A percentile compares a stretch with the other conserved stretches of the same genome.
These are phyloP conservation scores for Talaromyces sp. DNA, from an alignment of 2,329 filamentous ascomycete species.

Conservation along the genomic window DNA sequence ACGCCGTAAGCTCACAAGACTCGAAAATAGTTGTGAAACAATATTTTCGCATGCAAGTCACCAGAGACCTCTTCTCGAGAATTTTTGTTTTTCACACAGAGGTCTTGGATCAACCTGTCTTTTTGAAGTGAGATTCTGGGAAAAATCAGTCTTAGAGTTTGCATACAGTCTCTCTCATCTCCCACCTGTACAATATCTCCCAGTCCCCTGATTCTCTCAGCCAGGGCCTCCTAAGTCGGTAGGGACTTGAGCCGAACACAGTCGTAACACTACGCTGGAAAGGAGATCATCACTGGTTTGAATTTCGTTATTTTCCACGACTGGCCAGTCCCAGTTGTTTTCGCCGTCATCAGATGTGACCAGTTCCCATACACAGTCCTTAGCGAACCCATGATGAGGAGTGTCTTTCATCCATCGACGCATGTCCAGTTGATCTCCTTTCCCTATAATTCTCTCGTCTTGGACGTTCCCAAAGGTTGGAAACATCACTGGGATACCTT, in stretches of 20 bases:
- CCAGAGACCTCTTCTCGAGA: not conserved
- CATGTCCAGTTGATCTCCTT: not conserved
- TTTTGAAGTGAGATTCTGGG: not conserved
- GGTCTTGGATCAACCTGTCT: not conserved
- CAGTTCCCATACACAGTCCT: not conserved
- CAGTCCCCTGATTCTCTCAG: not conserved
- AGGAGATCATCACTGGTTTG: not conserved
- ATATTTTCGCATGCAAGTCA: not conserved
- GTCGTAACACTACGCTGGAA: not conserved
- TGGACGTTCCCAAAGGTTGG: not conserved
- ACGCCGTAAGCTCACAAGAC: not conserved
- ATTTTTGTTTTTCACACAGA: not conserved
- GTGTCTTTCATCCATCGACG: not conserved
- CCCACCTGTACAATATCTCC: not conserved
- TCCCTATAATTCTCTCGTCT: not conserved
- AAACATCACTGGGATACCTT: not conserved
- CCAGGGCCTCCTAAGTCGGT: not conserved
- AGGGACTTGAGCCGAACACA: not conserved
- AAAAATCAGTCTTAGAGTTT: not conserved
- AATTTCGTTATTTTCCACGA: not conserved
- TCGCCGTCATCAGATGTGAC: not conserved
- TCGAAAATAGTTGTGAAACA: not conserved
- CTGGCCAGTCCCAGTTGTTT: not conserved
- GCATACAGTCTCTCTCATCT: not conserved
- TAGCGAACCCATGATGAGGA: not conserved